Evolutionary conservation across 352 stramenopile species (phyloP), one percentile per base, ranked within the genome.

Genomic region (Phytophthora europaea): DNA sequence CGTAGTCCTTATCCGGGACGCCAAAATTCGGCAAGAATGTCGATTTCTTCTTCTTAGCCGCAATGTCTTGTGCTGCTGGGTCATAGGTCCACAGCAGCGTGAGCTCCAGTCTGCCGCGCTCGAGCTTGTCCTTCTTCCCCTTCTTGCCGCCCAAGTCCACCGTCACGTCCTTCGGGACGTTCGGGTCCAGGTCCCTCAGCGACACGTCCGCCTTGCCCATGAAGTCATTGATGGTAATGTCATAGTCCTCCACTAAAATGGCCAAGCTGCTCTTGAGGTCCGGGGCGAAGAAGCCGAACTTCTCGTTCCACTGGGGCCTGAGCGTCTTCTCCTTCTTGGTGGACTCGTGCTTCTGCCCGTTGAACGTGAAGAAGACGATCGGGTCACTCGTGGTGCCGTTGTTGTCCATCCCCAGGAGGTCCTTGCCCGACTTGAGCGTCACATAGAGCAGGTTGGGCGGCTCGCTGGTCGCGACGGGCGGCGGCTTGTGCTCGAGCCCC

Each of bases 391-490:
- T 90, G 0, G 82, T 93, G 28, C 89, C 92, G 52, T 93, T 81
- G 40, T 88, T 83, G 68, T 97, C 91, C 87, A 97, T 97, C 0
- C 87, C 87, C 18, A 98, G 81, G 34, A 98, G 67, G 43, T 95
- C 80, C 67, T 92, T 92, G 51, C 85, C 88, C 9, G 85, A 89
- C 34, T 92, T 84, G 6, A 95, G 54, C 53, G 83, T 94, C 53
- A 95, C 86, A 40, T 85, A 88, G 12, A 95, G 66, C 50, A 94
- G 58, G 57, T 95, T 95, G 1, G 86, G 88, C 8, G 82, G 73
- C 12, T 85, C 72, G 16, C 60, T 67, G 51, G 48, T 78, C 9
- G 63, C 12, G 16, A 33, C 55, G 1, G 65, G 60, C 26, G 72
- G 47, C 47, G 55, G 67, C 54, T 78, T 86, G 7, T 20, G 50